Percentiles rank a stretch among this genome's conserved stretches.
Conservation (phyloP, 345 rosid species). For the Eucalyptus melliodora region DNA sequence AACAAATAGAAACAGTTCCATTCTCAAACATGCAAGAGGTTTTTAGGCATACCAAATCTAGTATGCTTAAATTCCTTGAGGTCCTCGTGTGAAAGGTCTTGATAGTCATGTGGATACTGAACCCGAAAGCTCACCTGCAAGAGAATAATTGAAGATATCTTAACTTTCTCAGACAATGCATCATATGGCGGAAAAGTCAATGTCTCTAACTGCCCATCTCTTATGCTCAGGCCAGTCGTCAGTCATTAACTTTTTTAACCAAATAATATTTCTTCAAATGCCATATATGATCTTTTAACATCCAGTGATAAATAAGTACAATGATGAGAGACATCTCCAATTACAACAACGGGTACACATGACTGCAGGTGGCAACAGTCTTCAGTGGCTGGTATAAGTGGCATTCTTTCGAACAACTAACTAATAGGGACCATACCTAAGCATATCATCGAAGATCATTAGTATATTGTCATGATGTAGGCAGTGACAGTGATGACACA, state of each 20-base stretch:
- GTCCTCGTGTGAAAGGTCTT: slow-evolving; percentile 83
- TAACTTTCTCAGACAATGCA: neutral
- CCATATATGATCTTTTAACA: neutral
- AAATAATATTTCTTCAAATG: neutral
- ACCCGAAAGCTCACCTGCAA: slow-evolving; percentile 90
- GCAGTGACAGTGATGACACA: neutral
- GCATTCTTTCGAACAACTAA: neutral
- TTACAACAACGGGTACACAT: neutral
- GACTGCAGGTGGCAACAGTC: neutral
- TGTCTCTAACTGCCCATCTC: neutral
- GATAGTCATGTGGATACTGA: slow-evolving; percentile 85
- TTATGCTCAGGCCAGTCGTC: neutral
- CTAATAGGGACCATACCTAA: neutral
- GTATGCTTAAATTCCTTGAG: slow-evolving; percentile 96
- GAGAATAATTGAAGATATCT: neutral
- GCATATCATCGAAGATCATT: neutral
- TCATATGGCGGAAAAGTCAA: neutral
- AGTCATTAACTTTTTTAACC: neutral
- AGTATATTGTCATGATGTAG: neutral
- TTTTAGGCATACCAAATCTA: slow-evolving; percentile 67
- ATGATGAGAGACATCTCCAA: neutral
- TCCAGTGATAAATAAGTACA: neutral
- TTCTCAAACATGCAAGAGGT: neutral
- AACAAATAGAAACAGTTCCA: neutral
- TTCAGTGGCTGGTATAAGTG: neutral